phyloP scores from a whole-genome alignment of 2,329 filamentous ascomycete species.

The Hypoxylon sp. region DNA sequence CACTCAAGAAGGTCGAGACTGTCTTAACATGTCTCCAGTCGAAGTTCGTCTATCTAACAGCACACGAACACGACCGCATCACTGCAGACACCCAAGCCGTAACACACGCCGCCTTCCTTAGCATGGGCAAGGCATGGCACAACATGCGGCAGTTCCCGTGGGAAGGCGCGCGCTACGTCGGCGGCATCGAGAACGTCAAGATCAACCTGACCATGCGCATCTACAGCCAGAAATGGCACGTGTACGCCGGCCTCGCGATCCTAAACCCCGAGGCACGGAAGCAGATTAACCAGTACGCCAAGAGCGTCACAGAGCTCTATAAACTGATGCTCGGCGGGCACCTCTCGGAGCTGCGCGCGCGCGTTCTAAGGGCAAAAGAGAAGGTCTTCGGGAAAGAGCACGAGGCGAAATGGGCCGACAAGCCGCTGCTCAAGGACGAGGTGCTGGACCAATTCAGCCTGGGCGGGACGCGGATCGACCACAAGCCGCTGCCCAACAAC shows the following conservation, averaged over 20 bases:
- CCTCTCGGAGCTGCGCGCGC: slow-evolving; percentile 76
- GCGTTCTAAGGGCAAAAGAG: slow-evolving; percentile 76
- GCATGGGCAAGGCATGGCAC: slow-evolving; percentile 98
- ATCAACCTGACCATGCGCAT: slow-evolving; percentile 98
- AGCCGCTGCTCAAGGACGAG: slow-evolving; percentile 82
- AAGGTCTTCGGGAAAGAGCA: slow-evolving; percentile 84
- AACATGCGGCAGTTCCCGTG: slow-evolving; percentile 96
- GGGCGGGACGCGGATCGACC: slow-evolving; percentile 59
- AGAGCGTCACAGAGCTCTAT: slow-evolving; percentile 92
- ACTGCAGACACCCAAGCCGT: slow-evolving; percentile 98
- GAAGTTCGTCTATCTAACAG: slow-evolving; percentile 88
- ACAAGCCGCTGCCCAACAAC: slow-evolving; percentile 81
- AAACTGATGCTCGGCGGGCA: slow-evolving; percentile 96
- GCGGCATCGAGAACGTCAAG: slow-evolving; percentile 98
- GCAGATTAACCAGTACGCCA: slow-evolving; percentile 95
- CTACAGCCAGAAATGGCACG: slow-evolving; percentile 99
- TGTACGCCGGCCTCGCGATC: slow-evolving; percentile 97
- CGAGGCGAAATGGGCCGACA: slow-evolving; percentile 69
- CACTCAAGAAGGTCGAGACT: slow-evolving; percentile 82
- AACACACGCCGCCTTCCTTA: slow-evolving; percentile 95
- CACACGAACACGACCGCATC: slow-evolving; percentile 92
- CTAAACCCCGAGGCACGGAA: slow-evolving; percentile 92
- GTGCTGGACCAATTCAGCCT: slow-evolving; percentile 92
- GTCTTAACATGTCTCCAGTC: slow-evolving; percentile 88
- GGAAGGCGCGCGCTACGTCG: slow-evolving; percentile 95